Percentiles rank a stretch among this genome's conserved stretches.
Evolutionary conservation across 2,329 filamentous ascomycete species (phyloP).

Genomic region (Alternaria ethzedia): DNA sequence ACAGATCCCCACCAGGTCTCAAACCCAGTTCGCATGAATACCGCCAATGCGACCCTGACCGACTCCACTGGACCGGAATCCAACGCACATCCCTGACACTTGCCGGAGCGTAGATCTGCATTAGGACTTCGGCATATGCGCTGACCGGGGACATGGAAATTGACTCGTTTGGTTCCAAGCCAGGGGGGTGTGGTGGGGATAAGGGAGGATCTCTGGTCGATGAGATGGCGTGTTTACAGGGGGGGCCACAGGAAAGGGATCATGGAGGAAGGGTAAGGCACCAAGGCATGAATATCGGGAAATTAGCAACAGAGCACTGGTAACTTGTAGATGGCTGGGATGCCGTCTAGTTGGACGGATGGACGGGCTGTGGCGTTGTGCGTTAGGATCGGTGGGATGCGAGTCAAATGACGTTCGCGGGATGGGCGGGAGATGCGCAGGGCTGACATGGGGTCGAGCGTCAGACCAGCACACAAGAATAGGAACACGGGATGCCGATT

Average conservation of each 20-base stretch:
- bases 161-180: not conserved
- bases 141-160: not conserved
- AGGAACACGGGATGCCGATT: not conserved
- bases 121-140: not conserved
- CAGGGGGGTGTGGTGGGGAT: not conserved
- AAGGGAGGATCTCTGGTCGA: not conserved
- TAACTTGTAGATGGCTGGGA: not conserved
- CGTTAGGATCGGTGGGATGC: not conserved
- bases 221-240: not conserved
- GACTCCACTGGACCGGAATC: not conserved
- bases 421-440: conserved; percentile 4
- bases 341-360: not conserved
- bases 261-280: not conserved
- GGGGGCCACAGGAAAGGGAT: not conserved
- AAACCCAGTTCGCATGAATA: conserved; percentile 11
- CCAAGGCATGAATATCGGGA: conserved; percentile 2
- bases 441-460: not conserved
- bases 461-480: not conserved
- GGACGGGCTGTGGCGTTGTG: not conserved
- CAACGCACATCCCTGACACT: not conserved
- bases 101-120: not conserved
- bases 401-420: conserved; percentile 1
- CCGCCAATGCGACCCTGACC: conserved; percentile 1
- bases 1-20: conserved; percentile 8
- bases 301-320: not conserved